phyloP scores from a whole-genome alignment of 148 eudicot species.

The Salicornia ramosissima region DNA sequence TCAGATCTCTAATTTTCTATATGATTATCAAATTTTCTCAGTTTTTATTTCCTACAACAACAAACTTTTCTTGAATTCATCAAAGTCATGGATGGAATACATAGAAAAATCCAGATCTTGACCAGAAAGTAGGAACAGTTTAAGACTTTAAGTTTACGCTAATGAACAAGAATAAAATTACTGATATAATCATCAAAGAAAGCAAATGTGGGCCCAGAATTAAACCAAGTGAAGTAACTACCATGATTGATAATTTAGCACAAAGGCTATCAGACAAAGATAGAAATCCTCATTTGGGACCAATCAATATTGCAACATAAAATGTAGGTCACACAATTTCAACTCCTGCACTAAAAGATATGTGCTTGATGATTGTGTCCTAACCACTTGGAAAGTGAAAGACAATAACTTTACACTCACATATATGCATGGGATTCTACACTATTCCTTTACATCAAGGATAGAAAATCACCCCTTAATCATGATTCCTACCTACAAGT shows the following conservation, averaged over 20 bases:
- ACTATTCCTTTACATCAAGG: conserved; percentile 12
- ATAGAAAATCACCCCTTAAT: conserved; percentile 32
- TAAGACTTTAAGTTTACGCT: conserved; percentile 35
- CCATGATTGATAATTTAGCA: conserved; percentile 31
- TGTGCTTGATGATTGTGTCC: conserved; percentile 39
- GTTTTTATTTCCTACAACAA: no score
- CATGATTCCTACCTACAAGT: conserved; percentile 31
- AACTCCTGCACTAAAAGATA: conserved; percentile 40
- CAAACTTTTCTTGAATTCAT: no score
- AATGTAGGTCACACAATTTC: conserved; percentile 37
- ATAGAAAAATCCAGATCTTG: conserved; percentile 13
- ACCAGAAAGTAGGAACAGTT: conserved; percentile 23
- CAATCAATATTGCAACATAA: conserved; percentile 32
- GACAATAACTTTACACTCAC: conserved; percentile 29
- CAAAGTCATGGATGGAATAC: no score
- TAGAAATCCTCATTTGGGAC: conserved; percentile 38
- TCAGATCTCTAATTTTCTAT: no score
- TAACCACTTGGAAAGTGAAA: conserved; percentile 41
- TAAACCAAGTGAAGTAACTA: conserved; percentile 26
- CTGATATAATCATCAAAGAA: conserved; percentile 16
- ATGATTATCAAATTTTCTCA: no score
- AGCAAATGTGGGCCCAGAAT: conserved; percentile 28
- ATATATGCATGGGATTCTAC: conserved; percentile 60
- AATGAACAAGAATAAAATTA: conserved; percentile 14
- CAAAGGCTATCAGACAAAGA: conserved; percentile 33